These are phyloP conservation scores for Fusarium verrucosum DNA, from an alignment of 2,329 filamentous ascomycete species.

Conservation along the genomic window DNA sequence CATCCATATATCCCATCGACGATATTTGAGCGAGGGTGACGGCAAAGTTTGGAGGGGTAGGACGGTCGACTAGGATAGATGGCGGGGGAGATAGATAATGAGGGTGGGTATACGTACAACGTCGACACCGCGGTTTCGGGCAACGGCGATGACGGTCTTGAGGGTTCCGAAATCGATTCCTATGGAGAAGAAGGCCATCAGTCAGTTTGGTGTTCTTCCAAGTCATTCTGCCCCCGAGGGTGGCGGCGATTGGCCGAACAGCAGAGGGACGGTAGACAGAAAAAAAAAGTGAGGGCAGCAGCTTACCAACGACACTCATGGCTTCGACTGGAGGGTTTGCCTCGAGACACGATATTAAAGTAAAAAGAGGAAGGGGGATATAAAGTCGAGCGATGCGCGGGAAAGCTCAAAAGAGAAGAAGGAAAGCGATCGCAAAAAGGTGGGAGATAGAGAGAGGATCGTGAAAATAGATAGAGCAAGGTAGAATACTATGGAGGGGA, in stretches of 20 bases:
- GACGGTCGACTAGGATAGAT: constrained; percentile 20
- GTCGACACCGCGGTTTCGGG: constrained; percentile 98
- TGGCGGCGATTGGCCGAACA: background rate
- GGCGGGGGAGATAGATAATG: constrained; percentile 9
- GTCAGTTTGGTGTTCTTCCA: constrained; percentile 30
- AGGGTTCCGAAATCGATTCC: constrained; percentile 96
- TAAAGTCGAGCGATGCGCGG: constrained; percentile 27
- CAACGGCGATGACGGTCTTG: constrained; percentile 97
- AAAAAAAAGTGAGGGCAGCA: background rate
- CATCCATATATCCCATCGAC: constrained; percentile 12
- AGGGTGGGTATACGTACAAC: constrained; percentile 75
- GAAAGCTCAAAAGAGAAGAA: constrained; percentile 37
- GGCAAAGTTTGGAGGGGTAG: constrained; percentile 14
- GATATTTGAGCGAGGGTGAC: background rate
- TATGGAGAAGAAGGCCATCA: constrained; percentile 41
- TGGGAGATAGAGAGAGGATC: constrained; percentile 25
- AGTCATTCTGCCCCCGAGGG: constrained; percentile 3
- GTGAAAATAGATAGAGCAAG: constrained; percentile 30
- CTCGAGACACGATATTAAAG: constrained; percentile 37
- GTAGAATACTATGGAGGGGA: constrained; percentile 29
- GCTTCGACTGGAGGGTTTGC: constrained; percentile 47
- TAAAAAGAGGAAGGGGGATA: constrained; percentile 19
- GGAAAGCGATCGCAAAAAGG: constrained; percentile 29
- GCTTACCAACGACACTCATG: constrained; percentile 66
- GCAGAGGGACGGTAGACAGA: background rate